Base-by-base conservation (phyloP, 768 basidiomycete species). In the Candolleomyces aberdarensis region DNA sequence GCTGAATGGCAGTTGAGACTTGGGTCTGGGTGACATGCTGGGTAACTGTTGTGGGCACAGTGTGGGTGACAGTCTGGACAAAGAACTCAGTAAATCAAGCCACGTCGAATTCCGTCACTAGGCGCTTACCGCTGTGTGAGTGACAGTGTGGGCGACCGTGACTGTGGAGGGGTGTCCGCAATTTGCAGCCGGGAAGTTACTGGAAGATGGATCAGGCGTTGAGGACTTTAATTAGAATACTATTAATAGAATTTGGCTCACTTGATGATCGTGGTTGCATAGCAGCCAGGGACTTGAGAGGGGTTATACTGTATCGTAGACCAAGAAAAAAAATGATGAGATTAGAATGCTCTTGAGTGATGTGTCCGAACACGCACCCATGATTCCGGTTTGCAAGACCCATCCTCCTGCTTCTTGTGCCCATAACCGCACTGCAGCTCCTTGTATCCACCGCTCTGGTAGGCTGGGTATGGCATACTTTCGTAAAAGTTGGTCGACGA, bases 361-460 rank as follows among this genome's bases (percentile, higher is more conserved):
- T 36, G 36, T 11, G 11, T 36, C 11, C 11, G 36, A 7, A 36
- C 1, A 36, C 80, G 62, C 66, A 88, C 87, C 88, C 89, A 90
- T 56, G 80, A 79, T 69, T 83, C 70, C 26, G 75, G 65, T 20
- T 72, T 61, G 71, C 89, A 91, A 52, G 75, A 77, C 39, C 86
- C 86, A 69, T 87, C 80, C 10, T 70, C 74, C 58, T 70, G 72
- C 73, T 87, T 88, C 52, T 71, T 66, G 67, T 85, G 86, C 26
- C 88, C 89, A 69, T 91, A 91, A 55, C 89, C 89, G 69, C 89
- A 91, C 64, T 80, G 72, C 71, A 90, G 72, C 70, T 78, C 81
- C 70, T 78, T 77, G 73, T 90, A 91, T 29, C 88, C 89, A 59
- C 87, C 89, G 39, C 68, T 67, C 71, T 75, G 76, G 75, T 87